Percentiles rank a stretch among this genome's conserved stretches.
Conservation (phyloP, 371 early-diverging fungal species). For the Mucor racemosus region DNA sequence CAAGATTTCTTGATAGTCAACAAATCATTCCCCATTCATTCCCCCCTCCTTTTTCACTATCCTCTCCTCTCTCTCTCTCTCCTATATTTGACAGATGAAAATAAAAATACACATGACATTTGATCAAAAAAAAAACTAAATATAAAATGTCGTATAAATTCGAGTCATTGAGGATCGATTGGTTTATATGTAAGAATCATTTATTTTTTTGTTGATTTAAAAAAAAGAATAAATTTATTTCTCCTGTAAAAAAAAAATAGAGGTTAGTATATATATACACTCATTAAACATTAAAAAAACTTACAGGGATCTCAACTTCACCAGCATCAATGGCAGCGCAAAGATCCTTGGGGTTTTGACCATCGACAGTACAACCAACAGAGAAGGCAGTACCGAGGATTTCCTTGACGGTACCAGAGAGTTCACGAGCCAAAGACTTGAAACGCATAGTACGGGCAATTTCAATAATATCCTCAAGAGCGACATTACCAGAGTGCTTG, state of each 20-base stretch:
- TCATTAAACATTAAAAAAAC: constrained; percentile 11
- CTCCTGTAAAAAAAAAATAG: constrained; percentile 96
- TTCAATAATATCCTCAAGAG: constrained; percentile 92
- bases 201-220: background rate
- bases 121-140: too few relatives aligned
- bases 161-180: background rate
- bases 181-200: background rate
- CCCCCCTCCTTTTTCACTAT: too few relatives aligned
- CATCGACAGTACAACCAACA: constrained; percentile 93
- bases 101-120: too few relatives aligned
- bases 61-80: too few relatives aligned
- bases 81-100: too few relatives aligned
- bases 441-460: constrained; percentile 96
- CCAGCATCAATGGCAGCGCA: constrained; percentile 66
- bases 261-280: background rate
- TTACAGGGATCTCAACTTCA: constrained; percentile 88
- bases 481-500: constrained; percentile 93
- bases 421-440: constrained; percentile 90
- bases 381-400: constrained; percentile 99
- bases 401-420: constrained; percentile 97
- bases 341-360: constrained; percentile 56
- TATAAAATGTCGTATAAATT: background rate
- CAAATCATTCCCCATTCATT: too few relatives aligned
- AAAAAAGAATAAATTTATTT: constrained; percentile 20
- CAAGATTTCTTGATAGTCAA: too few relatives aligned